Conservation (phyloP, 1,139 yeast genomes). For the Hyphopichia burtonii region DNA sequence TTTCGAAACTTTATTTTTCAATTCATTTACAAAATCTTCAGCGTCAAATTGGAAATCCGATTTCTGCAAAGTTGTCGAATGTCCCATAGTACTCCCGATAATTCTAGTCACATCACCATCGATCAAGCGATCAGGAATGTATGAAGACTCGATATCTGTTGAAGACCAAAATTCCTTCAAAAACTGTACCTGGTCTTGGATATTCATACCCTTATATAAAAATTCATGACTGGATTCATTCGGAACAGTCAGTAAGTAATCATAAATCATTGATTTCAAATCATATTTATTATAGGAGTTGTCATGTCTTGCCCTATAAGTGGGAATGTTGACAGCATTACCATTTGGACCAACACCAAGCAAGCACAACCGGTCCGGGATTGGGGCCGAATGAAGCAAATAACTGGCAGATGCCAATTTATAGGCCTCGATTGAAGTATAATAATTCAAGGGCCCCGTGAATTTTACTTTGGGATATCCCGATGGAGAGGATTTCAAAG, state of each 20-base stretch:
- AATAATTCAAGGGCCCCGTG: slow-evolving; percentile 7
- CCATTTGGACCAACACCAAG: slow-evolving; percentile 12
- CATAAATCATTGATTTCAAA: not conserved
- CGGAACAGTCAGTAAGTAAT: not conserved
- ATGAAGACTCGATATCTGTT: not conserved
- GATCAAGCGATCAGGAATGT: slow-evolving; percentile 1
- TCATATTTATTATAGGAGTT: slow-evolving; percentile 5
- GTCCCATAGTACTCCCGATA: not conserved
- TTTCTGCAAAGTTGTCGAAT: slow-evolving; percentile 2
- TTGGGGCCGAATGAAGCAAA: slow-evolving; percentile 12
- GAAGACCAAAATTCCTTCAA: not conserved
- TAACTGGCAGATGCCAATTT: slow-evolving; percentile 11
- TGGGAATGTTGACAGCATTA: slow-evolving; percentile 8
- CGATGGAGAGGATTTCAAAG: slow-evolving; percentile 1
- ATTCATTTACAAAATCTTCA: slow-evolving; percentile 3
- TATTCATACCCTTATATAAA: not conserved
- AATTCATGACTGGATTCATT: not conserved
- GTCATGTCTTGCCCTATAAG: not conserved
- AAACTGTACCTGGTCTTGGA: not conserved
- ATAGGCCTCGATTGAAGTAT: slow-evolving; percentile 10
- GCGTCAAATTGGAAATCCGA: slow-evolving; percentile 11
- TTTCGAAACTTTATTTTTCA: slow-evolving; percentile 6
- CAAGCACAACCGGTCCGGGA: slow-evolving; percentile 14
- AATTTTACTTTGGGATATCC: slow-evolving; percentile 6
- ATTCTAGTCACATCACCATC: slow-evolving; percentile 7